phyloP scores from a whole-genome alignment of 208 protist species.

The Leishmania arabica region DNA sequence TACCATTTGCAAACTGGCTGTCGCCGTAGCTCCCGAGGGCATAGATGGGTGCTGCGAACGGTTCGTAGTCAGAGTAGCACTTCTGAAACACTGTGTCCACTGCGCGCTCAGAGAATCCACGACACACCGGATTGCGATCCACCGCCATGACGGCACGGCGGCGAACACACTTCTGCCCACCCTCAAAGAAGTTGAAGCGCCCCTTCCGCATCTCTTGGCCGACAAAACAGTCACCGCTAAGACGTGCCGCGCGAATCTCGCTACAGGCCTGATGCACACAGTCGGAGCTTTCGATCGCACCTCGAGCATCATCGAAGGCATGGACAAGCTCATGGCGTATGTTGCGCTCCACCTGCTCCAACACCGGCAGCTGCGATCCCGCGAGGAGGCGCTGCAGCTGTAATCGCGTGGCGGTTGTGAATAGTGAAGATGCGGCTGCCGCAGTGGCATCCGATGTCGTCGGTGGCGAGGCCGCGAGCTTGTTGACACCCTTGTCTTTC shows the following conservation, averaged over 20 bases:
- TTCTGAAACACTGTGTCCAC: constrained; percentile 74
- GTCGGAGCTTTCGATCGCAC: constrained; percentile 83
- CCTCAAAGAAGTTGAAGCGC: constrained; percentile 63
- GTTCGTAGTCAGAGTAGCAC: constrained; percentile 92
- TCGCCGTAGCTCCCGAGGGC: constrained; percentile 84
- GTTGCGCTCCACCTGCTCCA: constrained; percentile 71
- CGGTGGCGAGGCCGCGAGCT: neutral
- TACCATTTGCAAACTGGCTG: constrained; percentile 44
- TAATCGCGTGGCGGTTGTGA: neutral
- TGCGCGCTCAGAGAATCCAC: constrained; percentile 78
- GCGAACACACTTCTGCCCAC: constrained; percentile 84
- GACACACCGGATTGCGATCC: constrained; percentile 83
- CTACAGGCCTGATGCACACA: constrained; percentile 94
- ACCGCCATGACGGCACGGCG: constrained; percentile 89
- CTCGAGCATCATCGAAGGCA: constrained; percentile 93
- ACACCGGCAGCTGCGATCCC: constrained; percentile 29
- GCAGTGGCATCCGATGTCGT: neutral
- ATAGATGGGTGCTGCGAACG: constrained; percentile 84
- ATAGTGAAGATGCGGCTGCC: constrained; percentile 1
- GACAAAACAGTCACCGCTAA: constrained; percentile 93
- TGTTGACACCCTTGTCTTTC: constrained; percentile 16
- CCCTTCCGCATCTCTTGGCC: constrained; percentile 69
- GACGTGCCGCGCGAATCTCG: constrained; percentile 93
- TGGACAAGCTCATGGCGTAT: constrained; percentile 95
- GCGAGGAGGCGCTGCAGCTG: constrained; percentile 20